phyloP scores from a whole-genome alignment of 2,329 filamentous ascomycete species.

The Phialemoniopsis sp. region DNA sequence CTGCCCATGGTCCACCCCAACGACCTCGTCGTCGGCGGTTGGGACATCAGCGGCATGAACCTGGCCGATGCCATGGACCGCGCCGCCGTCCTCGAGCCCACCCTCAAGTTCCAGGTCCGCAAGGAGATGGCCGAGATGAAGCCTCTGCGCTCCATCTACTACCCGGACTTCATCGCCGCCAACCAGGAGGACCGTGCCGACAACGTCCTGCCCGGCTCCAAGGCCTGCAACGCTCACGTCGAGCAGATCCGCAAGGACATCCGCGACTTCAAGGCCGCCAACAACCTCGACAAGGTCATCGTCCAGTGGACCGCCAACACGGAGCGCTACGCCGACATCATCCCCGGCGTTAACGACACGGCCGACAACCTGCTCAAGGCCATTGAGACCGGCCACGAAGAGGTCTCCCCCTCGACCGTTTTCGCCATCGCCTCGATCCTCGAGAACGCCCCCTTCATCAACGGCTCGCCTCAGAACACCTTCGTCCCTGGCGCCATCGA shows the following conservation, averaged over 20 bases:
- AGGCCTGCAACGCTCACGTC: slow-evolving; percentile 83
- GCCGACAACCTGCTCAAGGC: slow-evolving; percentile 88
- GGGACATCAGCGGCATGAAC: slow-evolving; percentile 94
- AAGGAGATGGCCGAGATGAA: slow-evolving; percentile 91
- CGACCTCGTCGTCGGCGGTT: slow-evolving; percentile 90
- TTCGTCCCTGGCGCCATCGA: slow-evolving; percentile 92
- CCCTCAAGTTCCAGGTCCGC: slow-evolving; percentile 80
- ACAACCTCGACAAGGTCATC: slow-evolving; percentile 90
- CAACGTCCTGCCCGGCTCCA: slow-evolving; percentile 78
- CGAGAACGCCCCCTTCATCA: slow-evolving; percentile 91
- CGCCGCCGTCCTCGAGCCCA: slow-evolving; percentile 91
- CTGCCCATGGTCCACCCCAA: slow-evolving; percentile 97
- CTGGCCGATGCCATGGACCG: slow-evolving; percentile 92
- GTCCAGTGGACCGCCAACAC: slow-evolving; percentile 99
- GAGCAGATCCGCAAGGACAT: slow-evolving; percentile 93
- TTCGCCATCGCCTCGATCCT: slow-evolving; percentile 94
- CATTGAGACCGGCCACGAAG: slow-evolving; percentile 81
- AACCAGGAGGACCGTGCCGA: slow-evolving; percentile 97
- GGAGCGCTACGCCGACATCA: slow-evolving; percentile 87
- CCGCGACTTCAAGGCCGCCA: slow-evolving; percentile 82
- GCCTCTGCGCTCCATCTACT: slow-evolving; percentile 93
- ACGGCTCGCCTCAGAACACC: slow-evolving; percentile 98
- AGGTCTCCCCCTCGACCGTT: slow-evolving; percentile 92
- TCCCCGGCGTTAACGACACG: slow-evolving; percentile 91
- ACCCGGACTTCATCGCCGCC: slow-evolving; percentile 97